Base-by-base conservation (phyloP, 306 rosid genomes). In the Lupinus albus region DNA sequence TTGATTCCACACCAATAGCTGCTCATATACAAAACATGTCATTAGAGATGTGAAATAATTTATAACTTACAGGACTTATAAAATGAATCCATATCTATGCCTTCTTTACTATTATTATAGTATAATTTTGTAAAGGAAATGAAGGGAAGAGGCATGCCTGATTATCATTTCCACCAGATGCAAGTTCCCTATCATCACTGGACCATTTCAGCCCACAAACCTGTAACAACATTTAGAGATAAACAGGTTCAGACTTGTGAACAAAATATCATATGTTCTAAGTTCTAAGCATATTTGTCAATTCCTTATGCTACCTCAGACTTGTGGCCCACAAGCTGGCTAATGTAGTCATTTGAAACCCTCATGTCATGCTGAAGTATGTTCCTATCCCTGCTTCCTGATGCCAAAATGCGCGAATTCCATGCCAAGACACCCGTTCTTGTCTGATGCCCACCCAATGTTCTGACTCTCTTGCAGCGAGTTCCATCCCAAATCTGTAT, bases 111-210 rank as follows among this genome's bases (percentile, higher is more conserved):
- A 3, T 42, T 15, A 20, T 61, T 7, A 7, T 7, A 1, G 32
- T 16, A 12, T 35, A n/a, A 2, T n/a, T 20, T 20, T 20, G 25
- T 20, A 20, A 20, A 20, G 25, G 2, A 20, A 32, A 8, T 42
- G 33, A 28, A 79, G 50, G 9, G 7, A 32, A 44, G 17, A 10
- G 4, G 14, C 9, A 44, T 71, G 88, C 99, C 90, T 93, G 99
- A 68, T 91, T 94, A 86, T 94, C 99, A 85, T 94, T 94, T 56
- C 99, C 99, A 64, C 99, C 99, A 3, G 99, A 94, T 52, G 99
- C 99, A 69, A 94, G 97, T 66, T 94, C 97, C 57, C 96, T 85
- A 80, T 94, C 99, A 78, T 94, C 99, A 48, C 78, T 76, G 67
- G 97, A 94, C 99, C 99, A 94, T 83, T 90, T 94, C 66, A 94